Conservation (phyloP, 1,284 basidiomycete species). For the Ganoderma boninense region DNA sequence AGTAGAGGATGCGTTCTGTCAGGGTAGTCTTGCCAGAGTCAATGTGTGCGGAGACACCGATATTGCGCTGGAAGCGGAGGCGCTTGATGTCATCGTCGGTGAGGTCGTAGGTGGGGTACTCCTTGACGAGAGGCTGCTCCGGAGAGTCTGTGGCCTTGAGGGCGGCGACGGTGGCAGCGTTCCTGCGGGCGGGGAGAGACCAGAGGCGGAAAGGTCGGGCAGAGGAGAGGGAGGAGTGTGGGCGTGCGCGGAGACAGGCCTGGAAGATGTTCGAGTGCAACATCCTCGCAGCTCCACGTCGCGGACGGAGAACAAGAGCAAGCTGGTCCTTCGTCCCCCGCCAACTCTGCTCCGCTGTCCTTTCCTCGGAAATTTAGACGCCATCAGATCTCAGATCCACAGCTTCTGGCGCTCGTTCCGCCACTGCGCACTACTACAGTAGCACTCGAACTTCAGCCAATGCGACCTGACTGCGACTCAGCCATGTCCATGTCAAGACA, state of each 20-base stretch:
- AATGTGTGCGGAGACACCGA: constrained; percentile 91
- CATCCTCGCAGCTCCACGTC: constrained; percentile 31
- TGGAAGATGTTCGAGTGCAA: constrained; percentile 30
- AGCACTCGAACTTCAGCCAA: too few relatives aligned
- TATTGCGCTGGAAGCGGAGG: constrained; percentile 78
- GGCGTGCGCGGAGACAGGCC: constrained; percentile 31
- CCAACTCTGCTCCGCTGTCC: not conserved
- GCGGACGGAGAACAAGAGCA: constrained; percentile 27
- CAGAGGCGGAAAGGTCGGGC: constrained; percentile 20
- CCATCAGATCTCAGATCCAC: not conserved
- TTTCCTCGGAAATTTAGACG: not conserved
- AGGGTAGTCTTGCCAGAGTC: constrained; percentile 99
- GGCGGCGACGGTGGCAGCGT: constrained; percentile 39
- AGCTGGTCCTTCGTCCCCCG: not conserved
- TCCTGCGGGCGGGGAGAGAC: constrained; percentile 24
- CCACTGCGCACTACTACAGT: too few relatives aligned
- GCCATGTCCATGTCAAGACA: too few relatives aligned
- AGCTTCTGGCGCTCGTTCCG: too few relatives aligned
- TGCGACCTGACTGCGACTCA: too few relatives aligned
- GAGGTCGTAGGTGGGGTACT: constrained; percentile 51
- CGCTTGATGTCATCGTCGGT: constrained; percentile 65
- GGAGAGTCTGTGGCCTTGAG: constrained; percentile 28
- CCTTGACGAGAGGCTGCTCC: constrained; percentile 20
- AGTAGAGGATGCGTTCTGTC: constrained; percentile 97
- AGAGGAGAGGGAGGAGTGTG: constrained; percentile 20